These are phyloP conservation scores for Cucumis sativus DNA, from an alignment of 306 rosid genomes.

Conservation along the genomic window Cucumber_9930_V3 NC_026659.2:2538001-2538500, in stretches of 20 bases:
- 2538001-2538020: slow-evolving; percentile 28
- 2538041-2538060: background rate
- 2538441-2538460: slow-evolving; percentile 37
- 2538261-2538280: slow-evolving; percentile 17
- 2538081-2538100: slow-evolving; percentile 21
- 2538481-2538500: slow-evolving; percentile 9
- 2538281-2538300: slow-evolving; percentile 11
- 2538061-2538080: slow-evolving; percentile 6
- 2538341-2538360: background rate
- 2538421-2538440: slow-evolving; percentile 69
- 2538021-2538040: slow-evolving; percentile 9
- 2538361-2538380: background rate
- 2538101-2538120: too few species aligned
- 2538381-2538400: too few species aligned
- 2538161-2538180: slow-evolving; percentile 25
- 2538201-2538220: slow-evolving; percentile 49
- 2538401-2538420: background rate
- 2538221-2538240: background rate
- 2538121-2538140: background rate
- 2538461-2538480: slow-evolving; percentile 52
- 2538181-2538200: slow-evolving; percentile 57
- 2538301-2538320: background rate
- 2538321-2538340: background rate
- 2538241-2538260: slow-evolving; percentile 33
- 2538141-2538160: slow-evolving; percentile 20